Conservation (phyloP, 2,329 filamentous ascomycete species). For the Akanthomyces lecanii region DNA sequence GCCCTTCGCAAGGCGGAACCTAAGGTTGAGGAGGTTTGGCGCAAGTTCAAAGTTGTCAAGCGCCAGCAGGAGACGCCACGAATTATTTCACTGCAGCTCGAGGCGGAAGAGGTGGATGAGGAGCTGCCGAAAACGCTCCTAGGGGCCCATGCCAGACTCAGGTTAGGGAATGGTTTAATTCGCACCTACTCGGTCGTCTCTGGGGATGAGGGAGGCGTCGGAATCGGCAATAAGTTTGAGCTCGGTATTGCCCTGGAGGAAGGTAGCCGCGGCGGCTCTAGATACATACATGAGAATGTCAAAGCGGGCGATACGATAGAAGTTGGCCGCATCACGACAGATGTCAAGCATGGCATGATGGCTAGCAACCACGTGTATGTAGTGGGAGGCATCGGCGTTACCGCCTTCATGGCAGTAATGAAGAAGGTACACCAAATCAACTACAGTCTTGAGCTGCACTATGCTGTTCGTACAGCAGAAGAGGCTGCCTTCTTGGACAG, state of each 20-base stretch:
- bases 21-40: conserved; percentile 37
- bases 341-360: conserved; percentile 40
- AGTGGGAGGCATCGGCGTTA: conserved; percentile 62
- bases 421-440: conserved; percentile 40
- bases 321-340: conserved; percentile 47
- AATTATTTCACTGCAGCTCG: conserved; percentile 49
- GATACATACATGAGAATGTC: conserved; percentile 49
- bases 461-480: conserved; percentile 47
- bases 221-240: conserved; percentile 46
- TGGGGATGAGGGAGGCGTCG: conserved; percentile 15
- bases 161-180: conserved; percentile 51
- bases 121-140: conserved; percentile 26
- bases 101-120: conserved; percentile 35
- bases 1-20: conserved; percentile 29
- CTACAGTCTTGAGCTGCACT: conserved; percentile 52
- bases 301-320: conserved; percentile 46
- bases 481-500: conserved; percentile 54
- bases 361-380: conserved; percentile 60
- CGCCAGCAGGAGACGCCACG: conserved; percentile 48
- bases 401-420: conserved; percentile 55
- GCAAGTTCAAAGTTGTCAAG: conserved; percentile 43
- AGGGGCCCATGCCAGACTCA: conserved; percentile 54
- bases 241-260: conserved; percentile 55
- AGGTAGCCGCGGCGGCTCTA: conserved; percentile 56
- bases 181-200: conserved; percentile 58